phyloP scores from a whole-genome alignment of 768 basidiomycete genomes.

The Boletus rex-veris region DNA sequence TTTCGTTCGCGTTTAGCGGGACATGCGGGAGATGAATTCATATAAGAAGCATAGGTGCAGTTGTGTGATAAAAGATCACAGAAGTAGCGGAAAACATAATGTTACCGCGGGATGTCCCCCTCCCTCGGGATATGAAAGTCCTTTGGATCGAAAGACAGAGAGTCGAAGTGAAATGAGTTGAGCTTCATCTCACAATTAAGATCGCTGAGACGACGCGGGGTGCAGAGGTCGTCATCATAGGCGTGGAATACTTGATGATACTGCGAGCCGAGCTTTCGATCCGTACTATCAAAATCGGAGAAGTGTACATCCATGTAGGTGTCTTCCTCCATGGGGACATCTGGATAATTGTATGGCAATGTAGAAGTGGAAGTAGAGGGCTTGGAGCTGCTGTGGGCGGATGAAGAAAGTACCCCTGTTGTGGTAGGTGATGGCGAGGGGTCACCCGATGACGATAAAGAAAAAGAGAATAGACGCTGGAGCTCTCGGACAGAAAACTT shows the following conservation, averaged over 20 bases:
- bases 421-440: conserved; percentile 1
- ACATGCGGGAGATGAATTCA: conserved; percentile 2
- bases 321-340: conserved; percentile 20
- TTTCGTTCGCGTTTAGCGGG: no score
- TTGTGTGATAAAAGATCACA: background rate
- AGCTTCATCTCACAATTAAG: conserved; percentile 61
- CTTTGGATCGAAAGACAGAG: conserved; percentile 63
- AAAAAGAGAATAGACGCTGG: conserved; percentile 31
- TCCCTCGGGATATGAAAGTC: conserved; percentile 39
- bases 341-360: conserved; percentile 12
- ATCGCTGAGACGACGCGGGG: conserved; percentile 31
- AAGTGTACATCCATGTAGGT: conserved; percentile 11
- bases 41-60: conserved; percentile 2
- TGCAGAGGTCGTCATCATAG: background rate
- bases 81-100: background rate
- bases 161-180: conserved; percentile 72
- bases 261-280: conserved; percentile 13
- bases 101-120: conserved; percentile 13
- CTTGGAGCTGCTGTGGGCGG: background rate
- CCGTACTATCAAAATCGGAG: conserved; percentile 17
- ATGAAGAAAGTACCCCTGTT: background rate
- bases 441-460: conserved; percentile 20
- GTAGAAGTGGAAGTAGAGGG: conserved; percentile 12
- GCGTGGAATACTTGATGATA: conserved; percentile 3
- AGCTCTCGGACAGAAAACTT: conserved; percentile 38